A percentile compares a stretch with the other conserved stretches of the same genome.
Conservation (phyloP, 2,329 filamentous ascomycete species). For the Fusarium anguioides region DNA sequence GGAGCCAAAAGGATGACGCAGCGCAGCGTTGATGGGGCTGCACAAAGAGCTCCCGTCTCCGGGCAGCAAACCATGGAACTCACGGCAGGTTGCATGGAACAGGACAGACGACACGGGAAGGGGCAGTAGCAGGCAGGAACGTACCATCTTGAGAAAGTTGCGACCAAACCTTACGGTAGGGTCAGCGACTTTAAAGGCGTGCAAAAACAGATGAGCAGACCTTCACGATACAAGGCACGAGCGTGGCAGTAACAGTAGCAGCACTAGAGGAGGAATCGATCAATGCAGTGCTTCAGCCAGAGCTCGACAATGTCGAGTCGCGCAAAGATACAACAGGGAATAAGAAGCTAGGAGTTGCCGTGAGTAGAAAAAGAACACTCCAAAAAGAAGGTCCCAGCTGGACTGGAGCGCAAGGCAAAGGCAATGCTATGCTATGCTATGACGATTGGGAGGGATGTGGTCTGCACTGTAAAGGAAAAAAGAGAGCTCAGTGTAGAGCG, state of each 20-base stretch:
- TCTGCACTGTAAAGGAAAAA: constrained; percentile 28
- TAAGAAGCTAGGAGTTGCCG: not conserved
- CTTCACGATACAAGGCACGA: constrained; percentile 31
- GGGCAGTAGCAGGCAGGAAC: constrained; percentile 15
- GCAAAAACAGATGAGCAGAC: constrained; percentile 5
- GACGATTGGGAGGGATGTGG: constrained; percentile 28
- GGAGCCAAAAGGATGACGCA: constrained; percentile 34
- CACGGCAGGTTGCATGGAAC: constrained; percentile 33
- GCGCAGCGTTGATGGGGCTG: constrained; percentile 28
- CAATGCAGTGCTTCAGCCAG: constrained; percentile 22
- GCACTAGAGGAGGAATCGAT: constrained; percentile 14
- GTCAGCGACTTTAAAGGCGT: constrained; percentile 8
- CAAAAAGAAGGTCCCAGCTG: constrained; percentile 26
- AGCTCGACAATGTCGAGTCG: constrained; percentile 34
- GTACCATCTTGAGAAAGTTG: constrained; percentile 40
- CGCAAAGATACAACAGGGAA: constrained; percentile 14
- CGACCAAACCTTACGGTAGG: constrained; percentile 24
- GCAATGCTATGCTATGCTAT: constrained; percentile 27
- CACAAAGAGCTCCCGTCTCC: constrained; percentile 6
- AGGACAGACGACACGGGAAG: constrained; percentile 12
- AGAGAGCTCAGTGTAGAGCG: constrained; percentile 31
- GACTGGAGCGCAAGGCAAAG: constrained; percentile 11
- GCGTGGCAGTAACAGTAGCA: constrained; percentile 15
- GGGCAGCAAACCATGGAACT: constrained; percentile 14
- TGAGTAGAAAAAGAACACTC: constrained; percentile 27